Percentiles rank a stretch among this genome's conserved stretches.
Conservation (phyloP, 805 yeast genomes). For the Schwanniomyces occidentalis region DNA sequence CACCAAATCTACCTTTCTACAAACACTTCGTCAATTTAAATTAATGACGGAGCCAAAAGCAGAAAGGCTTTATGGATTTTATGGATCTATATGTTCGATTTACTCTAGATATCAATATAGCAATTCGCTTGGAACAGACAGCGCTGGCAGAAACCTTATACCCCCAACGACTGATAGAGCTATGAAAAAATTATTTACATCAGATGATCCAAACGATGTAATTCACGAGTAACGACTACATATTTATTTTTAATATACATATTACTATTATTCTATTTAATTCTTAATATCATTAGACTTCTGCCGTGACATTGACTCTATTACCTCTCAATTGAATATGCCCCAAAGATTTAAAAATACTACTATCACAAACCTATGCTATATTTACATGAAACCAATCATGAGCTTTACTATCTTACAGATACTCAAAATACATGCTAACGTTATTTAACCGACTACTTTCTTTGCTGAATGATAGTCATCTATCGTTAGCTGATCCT, state of each 20-base stretch:
- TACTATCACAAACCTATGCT: no score
- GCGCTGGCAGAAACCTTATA: constrained; percentile 45
- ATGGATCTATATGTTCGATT: constrained; percentile 38
- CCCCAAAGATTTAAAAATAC: no score
- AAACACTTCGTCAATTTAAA: constrained; percentile 57
- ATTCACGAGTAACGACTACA: constrained; percentile 16
- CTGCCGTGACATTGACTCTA: no score
- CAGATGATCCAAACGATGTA: constrained; percentile 51
- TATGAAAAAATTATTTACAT: constrained; percentile 47
- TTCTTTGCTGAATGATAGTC: no score
- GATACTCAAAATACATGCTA: no score
- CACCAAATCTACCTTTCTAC: constrained; percentile 44
- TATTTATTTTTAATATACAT: no score
- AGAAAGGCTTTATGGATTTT: constrained; percentile 41
- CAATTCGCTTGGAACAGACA: constrained; percentile 38
- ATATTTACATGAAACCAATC: constrained; percentile 3
- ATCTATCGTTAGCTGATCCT: constrained; percentile 54
- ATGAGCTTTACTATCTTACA: no score
- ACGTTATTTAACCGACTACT: no score
- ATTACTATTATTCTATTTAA: no score
- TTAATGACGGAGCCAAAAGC: constrained; percentile 56
- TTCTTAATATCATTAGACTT: no score
- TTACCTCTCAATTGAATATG: no score
- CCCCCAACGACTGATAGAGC: constrained; percentile 52
- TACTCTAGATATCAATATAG: constrained; percentile 23